Base-by-base conservation (phyloP, 169 alveolate genomes). In the Blepharisma undulans region DNA sequence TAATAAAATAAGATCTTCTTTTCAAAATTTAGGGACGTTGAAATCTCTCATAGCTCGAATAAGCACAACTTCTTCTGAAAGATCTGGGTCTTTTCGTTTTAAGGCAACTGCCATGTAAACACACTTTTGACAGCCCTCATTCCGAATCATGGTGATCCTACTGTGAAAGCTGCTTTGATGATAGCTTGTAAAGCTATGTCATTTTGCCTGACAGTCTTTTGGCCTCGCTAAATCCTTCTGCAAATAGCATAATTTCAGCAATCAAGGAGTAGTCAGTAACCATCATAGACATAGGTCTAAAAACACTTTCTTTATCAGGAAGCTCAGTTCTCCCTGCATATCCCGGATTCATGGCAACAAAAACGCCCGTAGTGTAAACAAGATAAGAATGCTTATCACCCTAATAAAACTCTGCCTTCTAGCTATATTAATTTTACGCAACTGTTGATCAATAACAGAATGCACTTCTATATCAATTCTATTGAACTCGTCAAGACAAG, bases 21-120 rank as follows among this genome's bases (percentile, higher is more conserved):
- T 97, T 71, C 96, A 92, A 92, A 97, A 97, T 94, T 97, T 97
- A 61, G 98, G 98, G 10, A 97, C 96, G 84, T 97, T 97, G 6
- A 98, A 95, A 82, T 97, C 98, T 93, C 97, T 97, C 98, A 97
- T 97, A 33, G 98, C 98, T 88, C 98, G 89, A 78, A 97, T 97
- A 33, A 97, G 96, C 25, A 97, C 97, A 34, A 93, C 96, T 60
- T 97, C 96, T 92, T 97, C 98, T 33, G 96, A 91, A 5, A 92
- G 84, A 76, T 93, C 90, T 0, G 98, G 96, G 88, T 93, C 92
- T 88, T 95, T 96, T 92, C 98, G 96, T 90, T 96, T 94, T 33
- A 97, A 86, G 21, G 97, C 92, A 25, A 98, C 98, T 18, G 98
- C 98, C 97, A 97, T 96, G 81, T 97, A 88, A 97, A 91, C 61